These are phyloP conservation scores for Penicillium sp. DNA, from an alignment of 2,329 filamentous ascomycete genomes.

Conservation along the genomic window DNA sequence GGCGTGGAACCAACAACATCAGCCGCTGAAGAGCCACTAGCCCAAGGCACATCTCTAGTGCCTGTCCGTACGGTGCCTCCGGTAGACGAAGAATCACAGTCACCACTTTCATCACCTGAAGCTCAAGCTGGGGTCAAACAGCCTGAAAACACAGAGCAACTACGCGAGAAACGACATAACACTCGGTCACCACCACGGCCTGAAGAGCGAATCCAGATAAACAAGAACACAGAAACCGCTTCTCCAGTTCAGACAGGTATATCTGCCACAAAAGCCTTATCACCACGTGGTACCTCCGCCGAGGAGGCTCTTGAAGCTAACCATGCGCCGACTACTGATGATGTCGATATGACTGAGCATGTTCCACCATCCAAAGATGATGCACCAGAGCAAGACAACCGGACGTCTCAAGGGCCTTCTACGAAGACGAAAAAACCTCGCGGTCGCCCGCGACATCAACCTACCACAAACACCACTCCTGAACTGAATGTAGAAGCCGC, in stretches of 20 bases:
- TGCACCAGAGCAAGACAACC: neutral
- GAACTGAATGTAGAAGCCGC: neutral
- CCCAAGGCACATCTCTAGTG: neutral
- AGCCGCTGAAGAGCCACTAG: neutral
- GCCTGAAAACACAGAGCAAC: neutral
- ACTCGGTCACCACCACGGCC: conserved; percentile 5
- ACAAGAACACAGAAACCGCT: neutral
- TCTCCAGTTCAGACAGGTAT: neutral
- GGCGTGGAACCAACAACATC: neutral
- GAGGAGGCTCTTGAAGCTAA: neutral
- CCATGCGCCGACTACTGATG: neutral
- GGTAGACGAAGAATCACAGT: neutral
- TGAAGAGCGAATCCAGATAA: neutral
- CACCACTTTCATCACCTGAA: neutral
- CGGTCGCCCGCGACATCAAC: neutral
- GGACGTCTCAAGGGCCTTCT: neutral
- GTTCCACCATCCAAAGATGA: neutral
- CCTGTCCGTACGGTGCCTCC: neutral
- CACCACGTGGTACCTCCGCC: neutral
- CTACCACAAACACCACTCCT: neutral
- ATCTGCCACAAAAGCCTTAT: neutral
- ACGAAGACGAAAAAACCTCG: neutral
- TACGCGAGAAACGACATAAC: neutral
- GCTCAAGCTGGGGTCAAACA: neutral
- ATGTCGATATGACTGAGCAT: neutral